phyloP scores from a whole-genome alignment of 352 stramenopile species.

The Globisporangium megalacanthum region DNA sequence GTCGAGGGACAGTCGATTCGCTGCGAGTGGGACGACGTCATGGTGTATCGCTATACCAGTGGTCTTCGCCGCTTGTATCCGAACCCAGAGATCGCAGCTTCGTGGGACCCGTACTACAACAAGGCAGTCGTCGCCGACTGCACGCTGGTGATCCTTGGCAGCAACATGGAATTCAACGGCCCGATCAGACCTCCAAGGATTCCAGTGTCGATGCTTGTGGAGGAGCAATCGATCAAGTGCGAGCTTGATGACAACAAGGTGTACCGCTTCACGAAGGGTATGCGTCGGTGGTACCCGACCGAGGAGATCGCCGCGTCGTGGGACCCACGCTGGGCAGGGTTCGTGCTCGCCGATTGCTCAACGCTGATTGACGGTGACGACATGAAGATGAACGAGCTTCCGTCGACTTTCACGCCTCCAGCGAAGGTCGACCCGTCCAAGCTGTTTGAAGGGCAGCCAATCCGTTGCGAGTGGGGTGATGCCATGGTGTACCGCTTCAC shows the following conservation, averaged over 20 bases:
- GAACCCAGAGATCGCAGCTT: constrained; percentile 8
- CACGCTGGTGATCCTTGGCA: constrained; percentile 5
- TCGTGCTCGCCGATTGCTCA: constrained; percentile 13
- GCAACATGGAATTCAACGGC: constrained; percentile 3
- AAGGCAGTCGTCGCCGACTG: constrained; percentile 11
- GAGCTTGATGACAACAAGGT: not conserved
- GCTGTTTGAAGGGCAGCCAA: not conserved
- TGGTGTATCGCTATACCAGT: not conserved
- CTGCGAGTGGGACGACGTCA: constrained; percentile 6
- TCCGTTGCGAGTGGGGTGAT: not conserved
- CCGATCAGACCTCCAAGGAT: not conserved
- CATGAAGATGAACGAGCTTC: constrained; percentile 6
- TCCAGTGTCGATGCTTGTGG: not conserved
- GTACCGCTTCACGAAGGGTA: constrained; percentile 7
- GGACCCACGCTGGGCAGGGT: constrained; percentile 13
- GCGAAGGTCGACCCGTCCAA: constrained; percentile 1
- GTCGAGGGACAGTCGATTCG: constrained; percentile 11
- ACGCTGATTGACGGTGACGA: constrained; percentile 8
- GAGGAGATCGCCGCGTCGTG: constrained; percentile 15
- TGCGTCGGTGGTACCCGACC: constrained; percentile 10
- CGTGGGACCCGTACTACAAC: constrained; percentile 14
- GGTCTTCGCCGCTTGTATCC: not conserved
- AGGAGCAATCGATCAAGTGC: constrained; percentile 13
- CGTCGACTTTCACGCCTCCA: constrained; percentile 6
- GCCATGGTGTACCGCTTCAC: constrained; percentile 13